Evolutionary conservation across 371 early-diverging fungal species (phyloP).

Genomic region (Pancytospora philotis): DNA sequence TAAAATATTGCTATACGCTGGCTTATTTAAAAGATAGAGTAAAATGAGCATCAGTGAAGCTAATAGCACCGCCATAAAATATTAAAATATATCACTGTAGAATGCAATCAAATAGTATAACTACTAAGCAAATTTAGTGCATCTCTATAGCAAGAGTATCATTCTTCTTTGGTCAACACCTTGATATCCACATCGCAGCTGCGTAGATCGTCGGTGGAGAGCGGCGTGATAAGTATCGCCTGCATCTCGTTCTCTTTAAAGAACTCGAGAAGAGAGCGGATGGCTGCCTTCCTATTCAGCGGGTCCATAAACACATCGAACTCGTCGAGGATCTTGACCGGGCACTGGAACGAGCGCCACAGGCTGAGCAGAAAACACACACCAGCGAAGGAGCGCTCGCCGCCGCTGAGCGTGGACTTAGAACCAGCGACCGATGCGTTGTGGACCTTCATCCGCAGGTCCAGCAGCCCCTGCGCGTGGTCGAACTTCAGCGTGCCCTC

Average conservation of each 20-base stretch:
- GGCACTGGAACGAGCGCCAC: constrained; percentile 86
- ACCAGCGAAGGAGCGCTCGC: constrained; percentile 95
- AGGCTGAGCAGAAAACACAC: constrained; percentile 82
- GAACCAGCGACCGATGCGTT: constrained; percentile 39
- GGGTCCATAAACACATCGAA: constrained; percentile 97
- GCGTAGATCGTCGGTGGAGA: constrained; percentile 44
- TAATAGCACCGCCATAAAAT: no score
- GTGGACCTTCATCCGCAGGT: constrained; percentile 63
- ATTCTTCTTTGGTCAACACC: constrained; percentile 35
- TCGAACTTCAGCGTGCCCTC: constrained; percentile 70
- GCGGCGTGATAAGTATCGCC: constrained; percentile 58
- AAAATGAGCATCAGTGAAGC: no score
- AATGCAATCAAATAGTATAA: no score
- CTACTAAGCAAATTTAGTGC: no score
- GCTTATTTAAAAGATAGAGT: no score
- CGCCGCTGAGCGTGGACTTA: constrained; percentile 73
- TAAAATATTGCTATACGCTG: no score
- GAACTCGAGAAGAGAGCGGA: constrained; percentile 50
- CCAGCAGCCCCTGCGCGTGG: constrained; percentile 65
- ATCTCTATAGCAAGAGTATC: neutral
- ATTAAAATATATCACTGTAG: no score
- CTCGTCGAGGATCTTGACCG: constrained; percentile 89
- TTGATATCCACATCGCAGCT: constrained; percentile 47
- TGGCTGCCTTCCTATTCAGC: constrained; percentile 55
- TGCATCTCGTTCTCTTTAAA: constrained; percentile 42